Evolutionary conservation across 495 filamentous ascomycete genomes (phyloP), one percentile per base, ranked within the genome.

Genomic region (Annulohypoxylon moriforme): DNA sequence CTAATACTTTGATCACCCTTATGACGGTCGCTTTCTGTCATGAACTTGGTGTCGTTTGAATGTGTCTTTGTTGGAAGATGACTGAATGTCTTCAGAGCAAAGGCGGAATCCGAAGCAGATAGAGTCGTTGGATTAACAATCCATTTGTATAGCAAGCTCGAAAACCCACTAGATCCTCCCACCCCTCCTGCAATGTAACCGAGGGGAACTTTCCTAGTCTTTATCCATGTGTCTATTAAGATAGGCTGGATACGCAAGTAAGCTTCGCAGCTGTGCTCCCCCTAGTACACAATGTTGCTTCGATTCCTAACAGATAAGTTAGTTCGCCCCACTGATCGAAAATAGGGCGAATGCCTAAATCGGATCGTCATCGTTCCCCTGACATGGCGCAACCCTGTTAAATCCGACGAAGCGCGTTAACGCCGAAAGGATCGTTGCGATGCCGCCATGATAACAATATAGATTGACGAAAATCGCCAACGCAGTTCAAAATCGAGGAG

Each of bases 371-470:
- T 71, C 16, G 33, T n/a, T 44, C 11, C 24, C 38, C 38, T 20
- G 31, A 20, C 16, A 71, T 71, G 38, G 69, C 69, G 69, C 52
- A 61, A 62, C 18, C 29, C 25, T 3, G 13, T 52, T 52, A 58
- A 67, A 22, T 4, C 53, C 64, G 64, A 60, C 53, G 42, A 24
- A 18, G 18, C 40, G 13, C 24, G 11, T 11, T 52, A 52, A n/a
- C 22, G 24, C 47, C 47, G 47, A 52, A n/a, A 1, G 0, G 38
- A 42, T n/a, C 1, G 3, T 16, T 16, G 38, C 14, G 38, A 42
- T 42, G 7, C 38, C 10, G 38, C 38, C 38, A 36, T 36, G 27
- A 29, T 36, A 36, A 36, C 33, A 3, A 14, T 16, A 6, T 22
- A 47, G 16, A 47, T 47, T 20, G 18, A 9, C 3, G n/a, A 42